phyloP scores from a whole-genome alignment of 345 rosid genomes.

The Boechera retrofracta region DNA sequence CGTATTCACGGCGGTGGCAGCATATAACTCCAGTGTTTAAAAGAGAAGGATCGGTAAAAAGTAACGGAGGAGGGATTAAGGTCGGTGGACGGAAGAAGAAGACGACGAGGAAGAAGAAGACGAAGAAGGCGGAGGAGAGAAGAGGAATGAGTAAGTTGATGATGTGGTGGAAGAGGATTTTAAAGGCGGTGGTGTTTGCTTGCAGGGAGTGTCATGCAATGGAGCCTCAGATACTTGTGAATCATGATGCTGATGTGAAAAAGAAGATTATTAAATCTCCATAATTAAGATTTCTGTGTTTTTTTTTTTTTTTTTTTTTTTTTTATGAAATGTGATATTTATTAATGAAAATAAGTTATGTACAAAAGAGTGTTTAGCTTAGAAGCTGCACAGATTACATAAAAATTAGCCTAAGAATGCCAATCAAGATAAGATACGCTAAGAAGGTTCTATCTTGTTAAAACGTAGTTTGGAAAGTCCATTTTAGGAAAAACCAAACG shows the following conservation, averaged over 20 bases:
- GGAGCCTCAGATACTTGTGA: conserved; percentile 56
- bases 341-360: too few species aligned
- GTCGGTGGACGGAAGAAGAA: conserved; percentile 34
- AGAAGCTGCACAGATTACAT: too few species aligned
- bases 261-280: conserved; percentile 32
- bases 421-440: too few species aligned
- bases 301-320: too few species aligned
- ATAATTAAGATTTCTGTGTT: conserved; percentile 12
- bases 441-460: too few species aligned
- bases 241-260: conserved; percentile 19
- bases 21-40: conserved; percentile 62
- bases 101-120: conserved; percentile 21
- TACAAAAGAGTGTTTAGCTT: too few species aligned
- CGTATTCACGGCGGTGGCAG: conserved; percentile 71
- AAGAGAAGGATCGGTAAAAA: conserved; percentile 57
- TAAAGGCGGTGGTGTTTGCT: conserved; percentile 58
- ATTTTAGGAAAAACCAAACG: too few species aligned
- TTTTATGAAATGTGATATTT: too few species aligned
- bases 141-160: conserved; percentile 32
- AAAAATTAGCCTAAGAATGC: too few species aligned
- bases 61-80: conserved; percentile 43
- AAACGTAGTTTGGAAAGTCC: too few species aligned
- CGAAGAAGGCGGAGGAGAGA: conserved; percentile 19
- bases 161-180: conserved; percentile 56
- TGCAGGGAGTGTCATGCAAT: conserved; percentile 86